Evolutionary conservation across 2,329 filamentous ascomycete species (phyloP).

Genomic region (Aspergillus sergii): DNA sequence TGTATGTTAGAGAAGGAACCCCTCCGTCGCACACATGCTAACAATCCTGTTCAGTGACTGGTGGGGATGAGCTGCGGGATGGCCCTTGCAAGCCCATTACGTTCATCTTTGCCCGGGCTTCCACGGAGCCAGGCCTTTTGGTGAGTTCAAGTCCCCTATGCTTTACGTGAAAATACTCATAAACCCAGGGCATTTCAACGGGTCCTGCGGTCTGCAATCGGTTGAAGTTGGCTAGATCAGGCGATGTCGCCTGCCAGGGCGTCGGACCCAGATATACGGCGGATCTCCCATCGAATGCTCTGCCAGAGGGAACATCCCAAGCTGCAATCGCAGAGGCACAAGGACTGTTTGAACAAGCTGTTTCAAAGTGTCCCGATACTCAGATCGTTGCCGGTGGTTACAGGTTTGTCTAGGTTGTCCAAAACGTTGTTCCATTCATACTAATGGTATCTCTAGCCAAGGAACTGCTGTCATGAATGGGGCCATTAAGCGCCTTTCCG

Average conservation of each 20-base stretch:
- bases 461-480: conserved; percentile 49
- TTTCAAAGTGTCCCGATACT: conserved; percentile 16
- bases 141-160: not conserved
- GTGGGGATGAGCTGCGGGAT: conserved; percentile 7
- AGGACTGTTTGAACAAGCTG: conserved; percentile 13
- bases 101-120: conserved; percentile 14
- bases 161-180: not conserved
- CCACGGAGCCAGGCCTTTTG: conserved; percentile 11
- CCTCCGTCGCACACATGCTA: not conserved
- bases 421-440: too few species aligned
- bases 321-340: conserved; percentile 15
- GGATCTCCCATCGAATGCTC: conserved; percentile 14
- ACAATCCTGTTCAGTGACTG: not conserved
- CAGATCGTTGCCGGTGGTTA: conserved; percentile 18
- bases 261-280: conserved; percentile 17
- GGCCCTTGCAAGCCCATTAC: conserved; percentile 11
- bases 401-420: not conserved
- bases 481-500: conserved; percentile 38
- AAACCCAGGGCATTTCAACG: conserved; percentile 5
- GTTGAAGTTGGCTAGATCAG: not conserved
- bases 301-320: conserved; percentile 12
- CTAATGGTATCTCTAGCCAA: conserved; percentile 26
- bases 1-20: not conserved
- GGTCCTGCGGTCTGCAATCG: conserved; percentile 9
- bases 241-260: conserved; percentile 17